phyloP scores from a whole-genome alignment of 345 rosid species.

The Eucalyptus curtisii region DNA sequence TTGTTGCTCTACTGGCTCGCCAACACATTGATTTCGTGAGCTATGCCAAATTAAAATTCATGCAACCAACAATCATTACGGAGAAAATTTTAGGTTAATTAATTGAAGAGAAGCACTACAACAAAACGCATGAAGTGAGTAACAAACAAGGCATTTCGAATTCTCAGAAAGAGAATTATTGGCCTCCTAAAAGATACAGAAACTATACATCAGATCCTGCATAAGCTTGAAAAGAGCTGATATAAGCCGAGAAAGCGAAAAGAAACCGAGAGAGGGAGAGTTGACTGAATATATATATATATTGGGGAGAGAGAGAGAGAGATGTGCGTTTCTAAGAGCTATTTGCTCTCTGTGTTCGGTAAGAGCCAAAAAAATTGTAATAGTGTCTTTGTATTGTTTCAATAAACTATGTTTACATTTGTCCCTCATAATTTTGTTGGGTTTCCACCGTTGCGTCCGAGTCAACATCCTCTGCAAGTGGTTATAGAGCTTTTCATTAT shows the following conservation, averaged over 20 bases:
- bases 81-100: neutral
- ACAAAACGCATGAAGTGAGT: neutral
- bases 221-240: neutral
- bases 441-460: neutral
- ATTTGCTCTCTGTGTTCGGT: neutral
- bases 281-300: no score
- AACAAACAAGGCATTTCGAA: neutral
- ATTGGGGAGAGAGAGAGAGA: no score
- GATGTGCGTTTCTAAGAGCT: neutral
- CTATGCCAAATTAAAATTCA: neutral
- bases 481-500: neutral
- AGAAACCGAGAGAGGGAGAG: neutral
- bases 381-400: neutral
- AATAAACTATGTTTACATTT: neutral
- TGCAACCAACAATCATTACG: neutral
- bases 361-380: neutral
- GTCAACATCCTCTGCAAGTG: neutral
- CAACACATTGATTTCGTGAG: neutral
- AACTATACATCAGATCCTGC: neutral
- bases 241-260: neutral
- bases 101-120: neutral
- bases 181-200: neutral
- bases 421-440: neutral
- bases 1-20: no score
- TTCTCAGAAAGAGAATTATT: neutral